These are phyloP conservation scores for Nephelium lappaceum DNA, from an alignment of 345 rosid species.

Conservation along the genomic window DNA sequence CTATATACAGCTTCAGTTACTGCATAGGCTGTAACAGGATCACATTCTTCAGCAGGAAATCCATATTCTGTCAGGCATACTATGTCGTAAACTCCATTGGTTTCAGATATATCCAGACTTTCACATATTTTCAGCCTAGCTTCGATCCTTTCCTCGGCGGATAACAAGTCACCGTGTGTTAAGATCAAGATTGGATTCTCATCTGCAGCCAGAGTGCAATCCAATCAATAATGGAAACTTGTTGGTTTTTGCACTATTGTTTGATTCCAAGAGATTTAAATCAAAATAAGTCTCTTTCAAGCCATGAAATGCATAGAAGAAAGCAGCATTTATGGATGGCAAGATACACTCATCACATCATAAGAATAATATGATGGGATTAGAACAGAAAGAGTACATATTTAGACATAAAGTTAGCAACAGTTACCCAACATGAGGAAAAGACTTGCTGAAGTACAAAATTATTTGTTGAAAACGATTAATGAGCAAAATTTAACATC, in stretches of 20 bases:
- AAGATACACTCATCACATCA: no score
- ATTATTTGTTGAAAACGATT: neutral
- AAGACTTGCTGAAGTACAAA: no score
- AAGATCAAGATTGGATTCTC: constrained; percentile 57
- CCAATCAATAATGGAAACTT: neutral
- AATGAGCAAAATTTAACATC: neutral
- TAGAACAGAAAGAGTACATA: no score
- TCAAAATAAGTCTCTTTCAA: neutral
- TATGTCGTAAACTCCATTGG: constrained; percentile 49
- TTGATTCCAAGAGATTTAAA: neutral
- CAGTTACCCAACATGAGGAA: no score
- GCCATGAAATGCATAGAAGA: neutral
- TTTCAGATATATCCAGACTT: constrained; percentile 39
- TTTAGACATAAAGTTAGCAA: no score
- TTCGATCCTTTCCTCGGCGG: constrained; percentile 49
- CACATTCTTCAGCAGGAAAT: constrained; percentile 51
- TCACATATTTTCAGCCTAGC: constrained; percentile 53
- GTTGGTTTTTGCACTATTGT: neutral
- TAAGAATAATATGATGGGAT: no score
- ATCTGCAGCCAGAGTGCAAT: constrained; percentile 30
- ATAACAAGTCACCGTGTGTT: constrained; percentile 62
- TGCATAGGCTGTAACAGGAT: constrained; percentile 53
- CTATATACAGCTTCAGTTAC: constrained; percentile 48
- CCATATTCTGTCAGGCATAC: constrained; percentile 63
- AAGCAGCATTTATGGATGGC: no score